Evolutionary conservation across 2,329 filamentous ascomycete genomes (phyloP), one percentile per base, ranked within the genome.

Genomic region (Fusarium brachygibbosum): DNA sequence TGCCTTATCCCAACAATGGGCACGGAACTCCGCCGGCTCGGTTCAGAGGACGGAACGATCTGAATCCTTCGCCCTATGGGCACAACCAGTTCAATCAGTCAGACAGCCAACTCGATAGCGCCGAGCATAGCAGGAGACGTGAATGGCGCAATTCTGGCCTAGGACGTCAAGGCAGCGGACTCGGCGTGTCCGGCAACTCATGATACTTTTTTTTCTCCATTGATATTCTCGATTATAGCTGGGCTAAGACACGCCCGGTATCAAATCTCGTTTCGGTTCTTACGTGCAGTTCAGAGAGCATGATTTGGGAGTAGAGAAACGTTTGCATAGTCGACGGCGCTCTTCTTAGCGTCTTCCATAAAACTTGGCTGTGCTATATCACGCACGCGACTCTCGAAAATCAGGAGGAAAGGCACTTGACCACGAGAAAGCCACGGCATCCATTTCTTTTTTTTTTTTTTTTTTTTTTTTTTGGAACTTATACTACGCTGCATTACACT

Each of bases 141-240:
- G 85, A 88, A 63, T 88, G 86, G 85, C 83, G 87, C 34, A 87
- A 87, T 73, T 88, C 86, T 19, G 85, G 80, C 37, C 87, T 83
- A 82, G 82, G 80, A 29, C 84, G 84, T 48, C 85, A 83, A 63
- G 84, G 81, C 66, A 82, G 84, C 23, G 82, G 83, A 28, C 78
- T 84, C 45, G 85, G 86, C 63, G 80, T 86, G 13, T 84, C 86
- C 13, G 79, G 80, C 42, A 81, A 82, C 58, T 79, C 76, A 71
- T 83, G 75, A 80, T 69, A 53, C 56, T 51, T 50, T 49, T 46
- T 63, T 58, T 56, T 62, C 17, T 55, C 31, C 53, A 60, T 63
- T 54, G 66, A 61, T 50, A 68, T 60, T 60, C 56, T 63, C 65
- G 56, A 63, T 58, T 42, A 62, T 63, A 51, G 53, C 61, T 69